These are phyloP conservation scores for Globisporangium paroecandrum DNA, from an alignment of 352 stramenopile species.

Conservation along the genomic window DNA sequence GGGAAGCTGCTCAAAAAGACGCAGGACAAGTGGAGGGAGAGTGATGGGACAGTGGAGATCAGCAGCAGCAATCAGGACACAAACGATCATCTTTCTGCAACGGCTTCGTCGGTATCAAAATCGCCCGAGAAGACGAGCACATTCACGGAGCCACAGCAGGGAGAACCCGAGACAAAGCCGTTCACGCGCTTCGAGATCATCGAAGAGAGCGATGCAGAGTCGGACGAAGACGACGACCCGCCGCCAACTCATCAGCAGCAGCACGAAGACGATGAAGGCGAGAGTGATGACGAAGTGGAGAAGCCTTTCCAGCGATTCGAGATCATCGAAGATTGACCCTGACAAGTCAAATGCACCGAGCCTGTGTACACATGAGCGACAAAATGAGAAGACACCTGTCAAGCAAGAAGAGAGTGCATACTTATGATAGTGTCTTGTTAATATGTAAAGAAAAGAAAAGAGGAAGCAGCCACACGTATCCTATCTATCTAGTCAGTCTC, in stretches of 20 bases:
- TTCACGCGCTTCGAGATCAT: slow-evolving; percentile 78
- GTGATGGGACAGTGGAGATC: slow-evolving; percentile 37
- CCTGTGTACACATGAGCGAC: neutral
- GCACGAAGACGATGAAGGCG: slow-evolving; percentile 8
- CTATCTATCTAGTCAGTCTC: slow-evolving; percentile 40
- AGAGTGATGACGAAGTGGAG: slow-evolving; percentile 6
- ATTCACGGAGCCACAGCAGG: slow-evolving; percentile 7
- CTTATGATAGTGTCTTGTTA: slow-evolving; percentile 4
- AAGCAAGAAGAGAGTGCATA: neutral
- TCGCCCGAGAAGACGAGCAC: slow-evolving; percentile 3
- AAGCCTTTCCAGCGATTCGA: slow-evolving; percentile 47
- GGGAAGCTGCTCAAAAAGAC: slow-evolving; percentile 76
- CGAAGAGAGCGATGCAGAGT: slow-evolving; percentile 31
- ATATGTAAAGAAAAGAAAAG: neutral
- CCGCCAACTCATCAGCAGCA: slow-evolving; percentile 1
- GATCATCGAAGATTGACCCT: slow-evolving; percentile 44
- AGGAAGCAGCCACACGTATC: neutral
- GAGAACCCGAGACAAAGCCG: slow-evolving; percentile 13
- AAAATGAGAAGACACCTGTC: neutral
- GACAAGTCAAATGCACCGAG: neutral
- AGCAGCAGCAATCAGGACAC: slow-evolving; percentile 24
- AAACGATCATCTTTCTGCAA: slow-evolving; percentile 7
- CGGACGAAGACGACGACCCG: slow-evolving; percentile 13
- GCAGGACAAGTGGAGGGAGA: slow-evolving; percentile 63
- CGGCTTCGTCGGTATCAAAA: neutral